Conservation (phyloP, 73 alveolate species). For the Paramecium sonneborni region DNA sequence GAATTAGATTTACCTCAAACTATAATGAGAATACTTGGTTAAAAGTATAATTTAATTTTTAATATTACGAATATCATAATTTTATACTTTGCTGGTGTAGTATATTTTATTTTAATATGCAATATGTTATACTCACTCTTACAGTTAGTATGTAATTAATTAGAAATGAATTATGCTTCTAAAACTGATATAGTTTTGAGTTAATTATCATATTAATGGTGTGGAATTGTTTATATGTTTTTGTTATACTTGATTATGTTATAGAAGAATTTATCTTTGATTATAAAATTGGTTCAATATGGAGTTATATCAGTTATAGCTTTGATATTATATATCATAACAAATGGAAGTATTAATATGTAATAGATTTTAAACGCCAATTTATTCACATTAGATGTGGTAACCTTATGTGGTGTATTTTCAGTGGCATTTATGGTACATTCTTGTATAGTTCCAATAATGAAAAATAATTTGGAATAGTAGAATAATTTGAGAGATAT, state of each 20-base stretch:
- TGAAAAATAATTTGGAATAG: constrained; percentile 4
- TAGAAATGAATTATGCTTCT: background rate
- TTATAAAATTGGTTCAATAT: constrained; percentile 14
- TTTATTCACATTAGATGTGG: constrained; percentile 9
- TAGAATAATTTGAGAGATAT: constrained; percentile 19
- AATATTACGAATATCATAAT: constrained; percentile 20
- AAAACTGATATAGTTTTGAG: background rate
- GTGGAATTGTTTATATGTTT: background rate
- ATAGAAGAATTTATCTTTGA: background rate
- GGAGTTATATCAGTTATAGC: background rate
- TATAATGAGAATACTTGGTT: background rate
- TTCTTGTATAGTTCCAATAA: background rate
- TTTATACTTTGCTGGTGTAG: constrained; percentile 43
- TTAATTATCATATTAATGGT: constrained; percentile 24
- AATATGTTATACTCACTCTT: constrained; percentile 23
- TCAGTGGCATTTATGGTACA: constrained; percentile 20
- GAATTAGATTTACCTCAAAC: constrained; percentile 55
- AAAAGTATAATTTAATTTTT: background rate
- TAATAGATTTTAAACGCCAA: background rate
- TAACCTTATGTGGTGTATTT: constrained; percentile 41
- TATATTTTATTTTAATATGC: constrained; percentile 27
- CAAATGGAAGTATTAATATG: constrained; percentile 15
- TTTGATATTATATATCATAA: background rate
- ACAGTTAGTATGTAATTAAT: background rate
- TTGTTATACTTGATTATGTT: background rate